Evolutionary conservation across 352 stramenopile genomes (phyloP), one percentile per base, ranked within the genome.

Genomic region (Phytopythium litorale): DNA sequence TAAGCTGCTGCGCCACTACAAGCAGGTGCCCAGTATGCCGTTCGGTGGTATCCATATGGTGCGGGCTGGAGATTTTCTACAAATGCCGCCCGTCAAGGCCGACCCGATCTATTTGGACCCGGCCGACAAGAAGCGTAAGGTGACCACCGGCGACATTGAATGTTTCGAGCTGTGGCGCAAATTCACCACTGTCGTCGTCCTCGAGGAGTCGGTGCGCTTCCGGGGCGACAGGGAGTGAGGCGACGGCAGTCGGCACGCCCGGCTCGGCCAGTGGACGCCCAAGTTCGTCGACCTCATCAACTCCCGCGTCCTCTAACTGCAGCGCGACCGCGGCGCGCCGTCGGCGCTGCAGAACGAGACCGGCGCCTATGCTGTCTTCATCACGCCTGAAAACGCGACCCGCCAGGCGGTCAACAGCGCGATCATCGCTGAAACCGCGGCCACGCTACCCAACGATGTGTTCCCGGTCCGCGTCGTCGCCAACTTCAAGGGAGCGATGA

Each of bases 91-190:
- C 6, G 53, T 59, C 13, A 42, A 33, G 5, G n/a, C 37, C 12
- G 55, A 50, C 28, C 37, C 55, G 8, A 40, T 61, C 21, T 61
- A 52, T 13, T 1, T 61, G 7, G 55, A 61, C 55, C 55, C 55
- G 7, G 30, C 37, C 16, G 13, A 50, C 42, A 61, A 61, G 25
- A 19, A 3, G 15, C 38, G 38, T 3, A 45, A 49, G 8, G 13
- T 23, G 18, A 61, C 11, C 42, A 50, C 42, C 19, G 25, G 21
- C 18, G 42, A 61, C 43, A 53, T 61, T 23, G 56, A 61, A 23
- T 42, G 56, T 4, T 61, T 61, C 33, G 43, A 61, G n/a, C 43
- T 61, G 11, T 61, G 56, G 56, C n/a, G 56, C 6, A 33, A 52
- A 25, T 53, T 61, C 38, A 42, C n/a, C 4, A 52, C 33, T n/a